Base-by-base conservation (phyloP, 306 rosid genomes). In the Casuarina glauca region DNA sequence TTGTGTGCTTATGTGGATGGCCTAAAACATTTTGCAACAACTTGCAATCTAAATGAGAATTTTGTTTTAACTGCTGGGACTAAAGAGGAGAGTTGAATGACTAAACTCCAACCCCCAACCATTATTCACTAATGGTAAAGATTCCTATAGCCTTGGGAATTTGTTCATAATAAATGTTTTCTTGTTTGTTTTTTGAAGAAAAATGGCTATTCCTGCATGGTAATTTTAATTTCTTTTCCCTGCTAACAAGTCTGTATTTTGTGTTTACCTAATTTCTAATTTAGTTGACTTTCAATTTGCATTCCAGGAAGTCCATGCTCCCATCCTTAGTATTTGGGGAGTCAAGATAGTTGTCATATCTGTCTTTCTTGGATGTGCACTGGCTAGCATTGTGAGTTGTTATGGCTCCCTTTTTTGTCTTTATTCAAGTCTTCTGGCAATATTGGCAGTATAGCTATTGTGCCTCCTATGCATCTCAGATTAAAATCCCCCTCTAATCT, bases 291-390 rank as follows among this genome's bases (percentile, higher is more conserved):
- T 57, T 75, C 46, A 52, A 75, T 80, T 76, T 85, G 13, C 64
- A 54, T 83, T 81, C 55, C 96, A 95, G 99, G 99, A 91, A 80
- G 92, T 95, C 87, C 99, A 95, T 72, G 97, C 97, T 74, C 97
- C 99, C 69, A 82, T 90, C 80, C 96, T 95, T 62, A 91, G 97
- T 80, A 74, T 93, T 70, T 87, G 97, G 99, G 90, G 86, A 68
- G 97, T 95, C 66, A 93, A 93, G 85, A 90, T 95, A 68, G 87
- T 76, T 76, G 96, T 95, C 79, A 79, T 95, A 79, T 89, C 91
- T 57, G 80, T 86, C 74, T 93, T 95, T 82, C 76, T 81, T 75
- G 99, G 89, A 53, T 89, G 89, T 74, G 48, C 97, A 73, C 85
- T 95, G 83, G 94, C 98, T 76, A 95, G 99, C 90, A 93, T 95